Base-by-base conservation (phyloP, 306 rosid species). In the Lathyrus aphaca region DNA sequence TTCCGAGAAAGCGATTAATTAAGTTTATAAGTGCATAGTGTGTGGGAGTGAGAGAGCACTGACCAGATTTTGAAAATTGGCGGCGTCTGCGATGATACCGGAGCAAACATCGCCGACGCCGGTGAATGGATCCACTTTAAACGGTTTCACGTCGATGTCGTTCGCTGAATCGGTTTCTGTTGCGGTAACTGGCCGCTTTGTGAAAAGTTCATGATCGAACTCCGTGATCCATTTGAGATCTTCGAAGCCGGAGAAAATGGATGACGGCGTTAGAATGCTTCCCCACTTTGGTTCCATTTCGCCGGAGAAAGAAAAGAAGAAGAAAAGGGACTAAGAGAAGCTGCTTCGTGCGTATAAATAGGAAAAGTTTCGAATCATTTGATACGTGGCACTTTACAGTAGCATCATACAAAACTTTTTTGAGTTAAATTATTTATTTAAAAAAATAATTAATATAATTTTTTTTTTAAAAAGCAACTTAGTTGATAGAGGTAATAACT, bases 11-110 rank as follows among this genome's bases (percentile, higher is more conserved):
- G 40, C 45, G 14, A 5, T 40, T 40, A 11, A 4, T 37, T 62
- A 72, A 69, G 6, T 55, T 55, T 9, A 1, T 15, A 78, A 50
- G 62, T 54, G 78, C 16, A 19, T 19, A 48, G 76, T 72, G 77
- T 65, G 72, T 65, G 78, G 30, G 16, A 53, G 76, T 76, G 66
- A 82, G 72, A 32, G 61, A 64, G 71, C 62, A 79, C 86, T 76
- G 38, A 92, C 97, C 96, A 71, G 69, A 66, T 63, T 86, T 44
- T 45, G 80, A 63, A 82, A 74, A 76, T 39, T 35, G 64, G 53
- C 45, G 73, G 48, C 78, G 7, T 10, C 49, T 61, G 40, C 30
- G 74, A 71, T 55, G 18, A 75, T 81, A 55, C 32, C 81, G 60
- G 81, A 68, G 19, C 10, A 43, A 10, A 72, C 69, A 21, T 72